Base-by-base conservation (phyloP, 768 basidiomycete genomes). In the Tubosaeta sp. region DNA sequence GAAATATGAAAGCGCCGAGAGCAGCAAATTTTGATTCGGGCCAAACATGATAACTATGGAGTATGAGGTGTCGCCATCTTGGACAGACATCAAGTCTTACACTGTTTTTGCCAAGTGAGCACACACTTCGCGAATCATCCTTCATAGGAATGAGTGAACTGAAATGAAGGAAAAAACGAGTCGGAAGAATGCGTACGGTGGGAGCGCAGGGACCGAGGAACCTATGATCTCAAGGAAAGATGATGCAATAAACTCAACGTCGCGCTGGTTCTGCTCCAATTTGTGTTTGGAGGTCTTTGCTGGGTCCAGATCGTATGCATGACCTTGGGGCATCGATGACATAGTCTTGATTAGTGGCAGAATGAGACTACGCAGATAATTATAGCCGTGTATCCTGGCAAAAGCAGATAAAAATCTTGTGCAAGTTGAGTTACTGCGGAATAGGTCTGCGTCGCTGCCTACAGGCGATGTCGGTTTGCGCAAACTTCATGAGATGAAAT, bases 1-100 rank as follows among this genome's bases (percentile, higher is more conserved):
- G 73, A 64, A 97, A 96, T 53, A 97, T 86, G 73, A 96, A 93
- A 11, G 92, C 90, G 21, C 92, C 91, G 34, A 90, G 77, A 1
- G 90, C 88, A 21, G 87, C 80, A 60, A 85, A 90, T 64, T 87
- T 89, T 5, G 87, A 76, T 44, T 87, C 83, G 0, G 89, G 88
- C 86, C 86, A 90, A 12, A 83, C 74, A 51, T 80, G 76, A 46
- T 77, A 73, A 12, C 90, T 80, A 51, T 53, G 35, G 50, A 46
- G 44, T 7, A 38, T 65, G 47, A 61, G 58, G 46, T 44, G 38
- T 43, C 19, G 47, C 42, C 59, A 46, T 45, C 34, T 22, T 29
- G 43, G 16, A 46, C 41, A 41, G 13, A 46, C 12, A 46, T 24
- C 13, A 29, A 44, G 16, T 71, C 89, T 64, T 72, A 93, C 90